Base-by-base conservation (phyloP, 768 basidiomycete genomes). In the Tricholoma hemisulphureum region DNA sequence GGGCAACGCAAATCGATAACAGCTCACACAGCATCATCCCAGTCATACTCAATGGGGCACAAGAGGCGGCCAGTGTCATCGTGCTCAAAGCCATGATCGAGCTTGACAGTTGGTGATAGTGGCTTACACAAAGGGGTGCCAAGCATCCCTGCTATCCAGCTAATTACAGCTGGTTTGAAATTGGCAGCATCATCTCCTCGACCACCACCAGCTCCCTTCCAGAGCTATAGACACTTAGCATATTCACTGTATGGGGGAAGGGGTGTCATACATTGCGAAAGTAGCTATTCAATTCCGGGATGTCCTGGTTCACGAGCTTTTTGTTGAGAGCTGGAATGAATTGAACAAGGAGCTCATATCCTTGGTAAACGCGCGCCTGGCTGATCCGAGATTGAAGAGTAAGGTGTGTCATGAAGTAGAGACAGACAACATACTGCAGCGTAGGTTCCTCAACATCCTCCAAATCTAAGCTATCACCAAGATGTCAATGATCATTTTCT, bases 31-130 rank as follows among this genome's bases (percentile, higher is more conserved):
- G 5, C 16, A n/a, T n/a, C n/a, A n/a, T n/a, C n/a, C n/a, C n/a
- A n/a, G n/a, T n/a, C n/a, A n/a, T n/a, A n/a, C n/a, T 67, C 65
- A n/a, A 57, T 46, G 0, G 62, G 66, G 49, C 67, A 65, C 4
- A 68, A 59, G n/a, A 65, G 58, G 13, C 53, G 45, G 2, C 62
- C 64, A 20, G 66, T 67, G 8, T 41, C 26, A 28, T 59, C 56
- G 51, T 68, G 58, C 35, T 59, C 59, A 51, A 67, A 61, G 5
- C 66, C 58, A 10, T 34, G 54, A 23, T 58, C 46, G 14, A 31
- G 31, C 37, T n/a, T 43, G 43, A 14, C 23, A 10, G 53, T 34
- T n/a, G 32, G 26, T n/a, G 26, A 26, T 24, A 39, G 20, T 13
- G 53, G 53, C 7, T 13, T 18, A 18, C 51, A 52, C 31, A 13